Evolutionary conservation across 768 basidiomycete species (phyloP).

Genomic region (Suillus plorans): DNA sequence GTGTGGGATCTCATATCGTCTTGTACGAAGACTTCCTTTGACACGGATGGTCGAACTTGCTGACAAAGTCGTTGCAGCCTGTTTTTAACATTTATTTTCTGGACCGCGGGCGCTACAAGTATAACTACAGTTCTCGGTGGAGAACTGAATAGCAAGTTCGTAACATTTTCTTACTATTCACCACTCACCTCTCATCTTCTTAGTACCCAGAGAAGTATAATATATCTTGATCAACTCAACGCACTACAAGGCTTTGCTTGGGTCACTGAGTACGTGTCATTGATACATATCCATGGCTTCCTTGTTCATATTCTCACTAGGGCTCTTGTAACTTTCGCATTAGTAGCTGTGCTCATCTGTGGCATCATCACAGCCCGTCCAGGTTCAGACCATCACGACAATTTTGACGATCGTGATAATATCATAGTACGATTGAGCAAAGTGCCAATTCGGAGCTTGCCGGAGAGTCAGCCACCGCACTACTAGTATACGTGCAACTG

Average conservation of each 20-base stretch:
- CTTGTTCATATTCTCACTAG: conserved; percentile 33
- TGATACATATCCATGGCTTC: neutral
- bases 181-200: neutral
- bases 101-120: conserved; percentile 71
- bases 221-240: conserved; percentile 75
- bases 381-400: too few species aligned
- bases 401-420: too few species aligned
- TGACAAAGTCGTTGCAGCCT: conserved; percentile 40
- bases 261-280: conserved; percentile 59
- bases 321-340: conserved; percentile 60
- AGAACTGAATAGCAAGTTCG: conserved; percentile 66
- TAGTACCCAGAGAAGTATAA: conserved; percentile 43
- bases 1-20: conserved; percentile 33
- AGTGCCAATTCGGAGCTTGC: too few species aligned
- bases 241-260: conserved; percentile 76
- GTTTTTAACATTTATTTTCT: conserved; percentile 73
- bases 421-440: too few species aligned
- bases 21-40: conserved; percentile 39
- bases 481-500: too few species aligned
- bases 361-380: conserved; percentile 59
- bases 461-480: too few species aligned
- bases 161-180: conserved; percentile 9
- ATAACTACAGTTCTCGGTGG: conserved; percentile 70
- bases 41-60: neutral
- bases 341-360: conserved; percentile 58